These are phyloP conservation scores for Moniliella sp. DNA, from an alignment of 1,284 basidiomycete species.

Conservation along the genomic window DNA sequence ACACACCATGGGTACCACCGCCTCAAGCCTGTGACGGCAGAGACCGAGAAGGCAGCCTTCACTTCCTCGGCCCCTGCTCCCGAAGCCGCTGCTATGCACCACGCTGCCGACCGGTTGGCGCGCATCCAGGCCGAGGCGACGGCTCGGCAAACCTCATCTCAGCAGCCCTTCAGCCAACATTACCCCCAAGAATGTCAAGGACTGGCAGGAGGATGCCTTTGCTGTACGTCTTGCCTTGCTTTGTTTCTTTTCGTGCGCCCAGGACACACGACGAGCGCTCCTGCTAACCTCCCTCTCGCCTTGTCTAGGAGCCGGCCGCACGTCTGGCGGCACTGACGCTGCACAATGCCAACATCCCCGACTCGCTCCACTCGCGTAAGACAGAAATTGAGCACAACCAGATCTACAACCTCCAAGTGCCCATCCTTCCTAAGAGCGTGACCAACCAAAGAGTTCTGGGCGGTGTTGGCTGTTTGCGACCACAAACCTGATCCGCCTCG, in stretches of 20 bases:
- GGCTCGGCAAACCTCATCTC: neutral
- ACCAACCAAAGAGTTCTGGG: conserved; percentile 54
- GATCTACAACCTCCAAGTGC: conserved; percentile 61
- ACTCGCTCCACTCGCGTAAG: conserved; percentile 47
- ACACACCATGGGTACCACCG: too few species aligned
- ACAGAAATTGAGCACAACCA: conserved; percentile 50
- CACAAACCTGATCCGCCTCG: conserved; percentile 57
- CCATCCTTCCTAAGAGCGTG: conserved; percentile 50
- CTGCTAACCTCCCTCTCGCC: neutral
- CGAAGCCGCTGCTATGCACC: too few species aligned
- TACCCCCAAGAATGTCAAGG: conserved; percentile 5
- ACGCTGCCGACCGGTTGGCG: conserved; percentile 11
- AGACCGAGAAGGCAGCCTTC: too few species aligned
- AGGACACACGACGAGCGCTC: neutral
- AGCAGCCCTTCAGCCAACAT: conserved; percentile 1
- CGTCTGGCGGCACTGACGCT: conserved; percentile 61
- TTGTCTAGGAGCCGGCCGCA: conserved; percentile 40
- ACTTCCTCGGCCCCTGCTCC: too few species aligned
- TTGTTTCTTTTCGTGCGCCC: neutral
- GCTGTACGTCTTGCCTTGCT: neutral
- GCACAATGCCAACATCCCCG: conserved; percentile 49
- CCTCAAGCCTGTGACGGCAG: too few species aligned
- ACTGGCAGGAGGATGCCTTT: conserved; percentile 10
- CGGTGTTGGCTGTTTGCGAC: conserved; percentile 16
- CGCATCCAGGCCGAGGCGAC: conserved; percentile 13